These are phyloP conservation scores for Tolypocladium endophyticum DNA, from an alignment of 2,329 filamentous ascomycete genomes.

Conservation along the genomic window DNA sequence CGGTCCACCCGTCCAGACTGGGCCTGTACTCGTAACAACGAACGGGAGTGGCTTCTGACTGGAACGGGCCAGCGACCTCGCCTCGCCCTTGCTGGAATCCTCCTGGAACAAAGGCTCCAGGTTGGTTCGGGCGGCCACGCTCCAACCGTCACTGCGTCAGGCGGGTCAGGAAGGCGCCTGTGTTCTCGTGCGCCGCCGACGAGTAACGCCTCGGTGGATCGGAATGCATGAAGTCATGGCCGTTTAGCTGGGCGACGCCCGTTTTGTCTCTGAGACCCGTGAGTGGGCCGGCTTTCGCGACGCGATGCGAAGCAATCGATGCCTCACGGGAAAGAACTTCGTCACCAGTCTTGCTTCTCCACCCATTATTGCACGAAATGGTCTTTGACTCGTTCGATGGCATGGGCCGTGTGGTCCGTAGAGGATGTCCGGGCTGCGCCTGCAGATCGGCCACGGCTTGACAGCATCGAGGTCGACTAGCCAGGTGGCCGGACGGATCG, in stretches of 20 bases:
- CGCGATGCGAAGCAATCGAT: conserved; percentile 12
- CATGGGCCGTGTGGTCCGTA: neutral
- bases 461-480: conserved; percentile 9
- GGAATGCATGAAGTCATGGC: conserved; percentile 25
- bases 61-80: neutral
- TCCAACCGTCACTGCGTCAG: neutral
- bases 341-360: neutral
- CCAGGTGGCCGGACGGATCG: conserved; percentile 8
- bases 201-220: conserved; percentile 5
- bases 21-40: neutral
- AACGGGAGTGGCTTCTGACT: neutral
- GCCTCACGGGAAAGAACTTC: conserved; percentile 6
- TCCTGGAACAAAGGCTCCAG: neutral
- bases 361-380: neutral
- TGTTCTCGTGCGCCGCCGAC: neutral
- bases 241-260: neutral
- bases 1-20: neutral
- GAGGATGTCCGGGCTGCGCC: neutral
- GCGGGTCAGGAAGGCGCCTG: neutral
- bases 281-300: neutral
- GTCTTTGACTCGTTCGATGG: neutral
- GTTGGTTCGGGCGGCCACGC: neutral
- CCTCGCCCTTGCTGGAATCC: neutral
- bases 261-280: conserved; percentile 11
- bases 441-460: conserved; percentile 10